phyloP scores from a whole-genome alignment of 2,329 filamentous ascomycete genomes.

The Pyrenophora teres region DNA sequence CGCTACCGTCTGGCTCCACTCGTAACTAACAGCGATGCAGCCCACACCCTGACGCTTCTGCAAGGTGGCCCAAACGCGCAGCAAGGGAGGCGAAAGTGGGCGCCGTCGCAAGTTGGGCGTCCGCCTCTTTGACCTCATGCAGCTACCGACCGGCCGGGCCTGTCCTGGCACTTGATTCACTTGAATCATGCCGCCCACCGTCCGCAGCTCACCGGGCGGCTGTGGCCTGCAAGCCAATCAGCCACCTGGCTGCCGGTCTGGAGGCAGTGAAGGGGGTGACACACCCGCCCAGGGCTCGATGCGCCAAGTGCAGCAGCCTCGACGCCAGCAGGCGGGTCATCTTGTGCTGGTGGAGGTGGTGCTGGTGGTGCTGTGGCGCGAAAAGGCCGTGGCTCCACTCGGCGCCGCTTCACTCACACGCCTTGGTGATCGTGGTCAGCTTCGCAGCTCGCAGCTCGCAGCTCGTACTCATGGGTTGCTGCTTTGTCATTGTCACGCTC shows the following conservation, averaged over 20 bases:
- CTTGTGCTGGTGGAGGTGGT: neutral
- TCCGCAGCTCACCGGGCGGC: constrained; percentile 33
- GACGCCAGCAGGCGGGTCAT: constrained; percentile 15
- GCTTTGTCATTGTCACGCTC: constrained; percentile 5
- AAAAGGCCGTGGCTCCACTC: constrained; percentile 12
- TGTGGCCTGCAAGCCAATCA: constrained; percentile 27
- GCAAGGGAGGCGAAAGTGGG: constrained; percentile 35
- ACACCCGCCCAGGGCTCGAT: constrained; percentile 34
- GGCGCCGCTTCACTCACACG: constrained; percentile 18
- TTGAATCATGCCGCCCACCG: constrained; percentile 30
- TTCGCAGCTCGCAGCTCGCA: constrained; percentile 15
- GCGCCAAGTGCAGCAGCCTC: constrained; percentile 38
- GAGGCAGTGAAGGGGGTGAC: constrained; percentile 19
- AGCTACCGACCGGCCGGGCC: constrained; percentile 27
- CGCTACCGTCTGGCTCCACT: constrained; percentile 32
- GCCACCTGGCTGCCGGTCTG: constrained; percentile 12
- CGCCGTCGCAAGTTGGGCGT: constrained; percentile 19
- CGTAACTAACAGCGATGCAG: constrained; percentile 5
- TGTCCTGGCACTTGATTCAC: constrained; percentile 28
- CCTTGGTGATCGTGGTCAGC: constrained; percentile 31
- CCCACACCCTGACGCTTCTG: constrained; percentile 21
- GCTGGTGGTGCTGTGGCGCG: constrained; percentile 17
- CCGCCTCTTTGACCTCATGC: constrained; percentile 28
- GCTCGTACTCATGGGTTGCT: no score
- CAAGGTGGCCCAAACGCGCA: constrained; percentile 17